Base-by-base conservation (phyloP, 257 asterid genomes). In the Coffea eugenioides region DNA sequence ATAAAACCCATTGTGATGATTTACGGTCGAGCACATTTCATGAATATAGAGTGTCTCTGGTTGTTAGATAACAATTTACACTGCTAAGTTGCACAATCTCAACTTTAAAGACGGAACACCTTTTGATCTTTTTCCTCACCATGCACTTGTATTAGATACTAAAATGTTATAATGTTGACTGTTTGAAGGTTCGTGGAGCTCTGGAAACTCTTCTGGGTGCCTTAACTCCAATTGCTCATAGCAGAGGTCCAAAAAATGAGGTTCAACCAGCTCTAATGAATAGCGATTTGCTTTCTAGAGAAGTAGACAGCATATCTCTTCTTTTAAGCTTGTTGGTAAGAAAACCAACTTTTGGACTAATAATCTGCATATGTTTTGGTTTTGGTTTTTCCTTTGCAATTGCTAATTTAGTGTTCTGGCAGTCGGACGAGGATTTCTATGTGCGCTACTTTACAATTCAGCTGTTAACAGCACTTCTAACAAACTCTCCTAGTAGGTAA, bases 401-500 rank as follows among this genome's bases (percentile, higher is more conserved):
- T 77, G 82, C 87, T 91, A 84, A 89, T 75, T 51, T 67, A 71
- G 67, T 81, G 23, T 78, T 74, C 79, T 85, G 82, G 82, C 90
- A 94, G 99, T 85, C 95, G 41, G 98, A 96, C 88, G 99, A 96
- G 84, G 99, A 96, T 80, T 96, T 96, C 90, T 96, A 96, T 80
- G 87, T 96, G 78, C 90, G 97, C 56, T 96, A 94, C 87, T 94
- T 92, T 86, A 92, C 98, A 45, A 86, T 96, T 84, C 98, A 96
- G 83, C 84, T 91, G 82, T 86, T 92, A 81, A 96, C 99, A 52
- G 94, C 95, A 74, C 98, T 96, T 83, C 87, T 94, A 78, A 91
- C 97, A 74, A 94, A 91, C 89, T 91, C 99, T 75, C 97, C 90
- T 41, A 88, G 90, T 79, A 90, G 97, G 99, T 94, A 88, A 54